phyloP scores from a whole-genome alignment of 805 yeast genomes.

The Yueomyces sinensis region DNA sequence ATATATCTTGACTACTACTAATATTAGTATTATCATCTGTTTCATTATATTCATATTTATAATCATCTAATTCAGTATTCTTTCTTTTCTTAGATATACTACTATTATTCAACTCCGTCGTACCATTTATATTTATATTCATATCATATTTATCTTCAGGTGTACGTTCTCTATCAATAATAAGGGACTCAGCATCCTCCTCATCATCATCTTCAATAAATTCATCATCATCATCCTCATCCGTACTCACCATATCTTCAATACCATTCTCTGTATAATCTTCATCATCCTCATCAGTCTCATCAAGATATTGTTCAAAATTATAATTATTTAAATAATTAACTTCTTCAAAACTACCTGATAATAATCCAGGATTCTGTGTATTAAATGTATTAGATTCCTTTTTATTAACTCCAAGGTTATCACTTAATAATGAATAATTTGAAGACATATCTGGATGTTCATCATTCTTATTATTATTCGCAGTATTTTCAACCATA shows the following conservation, averaged over 20 bases:
- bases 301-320: conserved; percentile 4
- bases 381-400: not conserved
- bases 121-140: no score
- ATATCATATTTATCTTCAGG: no score
- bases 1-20: conserved; percentile 1
- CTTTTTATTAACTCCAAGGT: no score
- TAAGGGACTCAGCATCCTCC: no score
- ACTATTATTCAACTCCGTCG: no score
- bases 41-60: conserved; percentile 7
- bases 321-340: no score
- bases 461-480: not conserved
- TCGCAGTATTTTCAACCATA: not conserved
- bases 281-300: conserved; percentile 5
- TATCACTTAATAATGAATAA: no score
- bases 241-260: conserved; percentile 5
- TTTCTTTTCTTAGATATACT: conserved; percentile 7
- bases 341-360: no score
- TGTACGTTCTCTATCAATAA: no score
- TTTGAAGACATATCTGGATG: no score
- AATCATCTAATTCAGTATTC: conserved; percentile 19
- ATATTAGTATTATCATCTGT: not conserved
- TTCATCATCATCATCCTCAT: conserved; percentile 6
- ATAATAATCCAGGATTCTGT: no score
- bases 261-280: conserved; percentile 6
- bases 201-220: conserved; percentile 1